These are phyloP conservation scores for Basidiobolus meristosporus DNA, from an alignment of 371 early-diverging fungal species.

Conservation along the genomic window DNA sequence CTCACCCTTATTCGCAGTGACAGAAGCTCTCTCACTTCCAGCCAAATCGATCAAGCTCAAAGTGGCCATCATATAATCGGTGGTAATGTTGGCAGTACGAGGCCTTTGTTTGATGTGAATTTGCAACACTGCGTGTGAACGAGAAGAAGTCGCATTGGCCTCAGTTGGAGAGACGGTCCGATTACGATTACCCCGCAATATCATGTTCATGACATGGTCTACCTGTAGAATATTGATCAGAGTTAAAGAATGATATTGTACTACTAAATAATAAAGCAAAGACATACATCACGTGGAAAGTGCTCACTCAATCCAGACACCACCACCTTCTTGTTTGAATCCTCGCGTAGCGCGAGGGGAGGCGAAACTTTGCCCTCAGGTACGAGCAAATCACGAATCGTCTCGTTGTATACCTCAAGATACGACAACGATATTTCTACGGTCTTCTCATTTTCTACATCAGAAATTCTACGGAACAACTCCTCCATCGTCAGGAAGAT, in stretches of 20 bases:
- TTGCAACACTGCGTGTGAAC: constrained; percentile 88
- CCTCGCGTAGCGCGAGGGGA: constrained; percentile 48
- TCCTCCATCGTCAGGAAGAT: constrained; percentile 51
- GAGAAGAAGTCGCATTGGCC: constrained; percentile 59
- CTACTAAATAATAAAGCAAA: too few species aligned
- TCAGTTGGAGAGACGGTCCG: constrained; percentile 48
- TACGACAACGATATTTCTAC: constrained; percentile 45
- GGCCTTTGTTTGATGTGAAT: constrained; percentile 38
- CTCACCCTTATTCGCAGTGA: constrained; percentile 37
- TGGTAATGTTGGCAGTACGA: constrained; percentile 12
- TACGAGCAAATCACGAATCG: constrained; percentile 68
- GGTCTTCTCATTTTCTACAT: constrained; percentile 18
- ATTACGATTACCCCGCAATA: constrained; percentile 36
- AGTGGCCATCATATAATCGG: constrained; percentile 35
- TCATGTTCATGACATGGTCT: constrained; percentile 27
- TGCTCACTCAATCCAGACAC: constrained; percentile 31
- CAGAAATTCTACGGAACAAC: constrained; percentile 35
- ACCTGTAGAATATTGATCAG: too few species aligned
- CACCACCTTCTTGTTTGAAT: constrained; percentile 26
- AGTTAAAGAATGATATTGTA: too few species aligned
- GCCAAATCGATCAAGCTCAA: constrained; percentile 81
- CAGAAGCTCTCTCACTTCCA: constrained; percentile 69
- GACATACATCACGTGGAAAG: constrained; percentile 11
- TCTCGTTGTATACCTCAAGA: constrained; percentile 93
- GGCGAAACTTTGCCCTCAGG: constrained; percentile 8